These are phyloP conservation scores for Akanthomyces lecanii DNA, from an alignment of 2,329 filamentous ascomycete species.

Conservation along the genomic window DNA sequence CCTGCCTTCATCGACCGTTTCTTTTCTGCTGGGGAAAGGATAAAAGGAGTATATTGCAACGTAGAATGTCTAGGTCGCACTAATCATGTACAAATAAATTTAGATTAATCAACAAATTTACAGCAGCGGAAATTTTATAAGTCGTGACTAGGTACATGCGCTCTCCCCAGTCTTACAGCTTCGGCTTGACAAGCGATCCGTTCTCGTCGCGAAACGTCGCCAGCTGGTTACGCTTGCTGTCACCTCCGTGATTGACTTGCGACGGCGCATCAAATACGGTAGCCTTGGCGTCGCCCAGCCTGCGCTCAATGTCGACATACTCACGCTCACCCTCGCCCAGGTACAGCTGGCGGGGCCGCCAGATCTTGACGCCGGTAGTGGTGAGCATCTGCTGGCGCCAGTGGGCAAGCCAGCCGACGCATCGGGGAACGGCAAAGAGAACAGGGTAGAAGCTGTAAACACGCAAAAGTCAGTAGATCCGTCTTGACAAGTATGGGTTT, in stretches of 20 bases:
- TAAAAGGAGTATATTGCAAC: neutral
- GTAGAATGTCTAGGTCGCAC: neutral
- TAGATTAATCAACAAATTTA: neutral
- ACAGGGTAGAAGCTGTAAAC: constrained; percentile 43
- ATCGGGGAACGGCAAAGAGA: constrained; percentile 46
- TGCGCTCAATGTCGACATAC: constrained; percentile 37
- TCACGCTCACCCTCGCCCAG: constrained; percentile 40
- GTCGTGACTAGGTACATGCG: too few species aligned
- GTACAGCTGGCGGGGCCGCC: constrained; percentile 46
- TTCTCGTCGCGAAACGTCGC: constrained; percentile 37
- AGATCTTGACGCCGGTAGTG: constrained; percentile 45
- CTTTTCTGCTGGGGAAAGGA: neutral
- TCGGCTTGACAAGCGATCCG: constrained; percentile 28
- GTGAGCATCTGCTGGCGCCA: constrained; percentile 49
- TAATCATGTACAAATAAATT: neutral
- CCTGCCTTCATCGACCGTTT: neutral
- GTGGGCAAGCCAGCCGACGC: constrained; percentile 49
- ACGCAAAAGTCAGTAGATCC: constrained; percentile 6
- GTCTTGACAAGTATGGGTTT: neutral
- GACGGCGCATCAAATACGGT: constrained; percentile 34
- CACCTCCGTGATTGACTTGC: constrained; percentile 36
- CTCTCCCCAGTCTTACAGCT: constrained; percentile 18
- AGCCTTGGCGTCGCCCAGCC: constrained; percentile 29
- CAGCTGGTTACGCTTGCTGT: constrained; percentile 39
- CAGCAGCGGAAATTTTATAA: neutral